phyloP scores from a whole-genome alignment of 2,329 filamentous ascomycete species.

The Torrubiellomyces zombiae region DNA sequence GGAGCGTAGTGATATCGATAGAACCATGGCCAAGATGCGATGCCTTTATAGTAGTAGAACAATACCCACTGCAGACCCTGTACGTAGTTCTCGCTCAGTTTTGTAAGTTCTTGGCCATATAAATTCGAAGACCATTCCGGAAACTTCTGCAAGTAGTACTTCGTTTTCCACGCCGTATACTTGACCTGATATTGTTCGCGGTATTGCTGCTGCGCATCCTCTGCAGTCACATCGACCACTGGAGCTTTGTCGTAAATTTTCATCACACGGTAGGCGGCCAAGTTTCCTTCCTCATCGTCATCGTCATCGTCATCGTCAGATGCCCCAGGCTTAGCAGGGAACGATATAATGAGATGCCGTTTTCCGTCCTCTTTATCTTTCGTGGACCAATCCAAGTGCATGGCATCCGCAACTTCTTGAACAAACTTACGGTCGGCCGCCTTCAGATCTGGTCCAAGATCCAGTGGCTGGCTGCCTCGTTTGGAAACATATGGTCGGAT shows the following conservation, averaged over 20 bases:
- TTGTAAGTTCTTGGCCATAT: slow-evolving; percentile 56
- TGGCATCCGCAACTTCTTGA: slow-evolving; percentile 59
- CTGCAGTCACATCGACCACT: slow-evolving; percentile 61
- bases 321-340: slow-evolving; percentile 33
- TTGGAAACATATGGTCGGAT: slow-evolving; percentile 72
- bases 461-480: slow-evolving; percentile 45
- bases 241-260: slow-evolving; percentile 84
- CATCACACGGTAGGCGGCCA: slow-evolving; percentile 72
- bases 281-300: slow-evolving; percentile 58
- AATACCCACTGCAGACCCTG: slow-evolving; percentile 96
- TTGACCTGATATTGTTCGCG: slow-evolving; percentile 79
- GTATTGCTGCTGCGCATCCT: slow-evolving; percentile 64
- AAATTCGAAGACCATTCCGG: slow-evolving; percentile 68
- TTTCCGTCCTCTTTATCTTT: slow-evolving; percentile 38
- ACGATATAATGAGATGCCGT: slow-evolving; percentile 33
- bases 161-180: slow-evolving; percentile 84
- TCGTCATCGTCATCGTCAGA: slow-evolving; percentile 37
- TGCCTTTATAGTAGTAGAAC: slow-evolving; percentile 93
- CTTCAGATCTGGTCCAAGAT: slow-evolving; percentile 56
- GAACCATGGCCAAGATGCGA: slow-evolving; percentile 98
- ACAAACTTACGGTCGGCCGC: slow-evolving; percentile 87
- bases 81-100: slow-evolving; percentile 88
- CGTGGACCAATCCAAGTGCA: slow-evolving; percentile 40
- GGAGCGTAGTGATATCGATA: slow-evolving; percentile 94
- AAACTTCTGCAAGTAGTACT: slow-evolving; percentile 84